Evolutionary conservation across 2,329 filamentous ascomycete species (phyloP).

Genomic region (Fusarium sp.): DNA sequence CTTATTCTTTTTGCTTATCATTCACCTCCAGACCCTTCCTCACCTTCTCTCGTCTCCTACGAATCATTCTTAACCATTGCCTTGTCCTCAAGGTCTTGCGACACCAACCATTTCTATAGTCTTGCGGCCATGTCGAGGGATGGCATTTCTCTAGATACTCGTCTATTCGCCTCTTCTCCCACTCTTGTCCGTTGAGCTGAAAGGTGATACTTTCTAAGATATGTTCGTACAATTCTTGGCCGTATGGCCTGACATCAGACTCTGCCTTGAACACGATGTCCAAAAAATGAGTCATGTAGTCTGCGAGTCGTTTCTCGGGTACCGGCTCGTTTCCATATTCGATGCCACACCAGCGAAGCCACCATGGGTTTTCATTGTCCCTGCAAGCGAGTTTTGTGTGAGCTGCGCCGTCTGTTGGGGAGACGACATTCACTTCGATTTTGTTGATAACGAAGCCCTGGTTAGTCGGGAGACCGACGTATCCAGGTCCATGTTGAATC

Average conservation of each 20-base stretch:
- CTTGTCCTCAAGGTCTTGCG: background rate
- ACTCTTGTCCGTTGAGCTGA: background rate
- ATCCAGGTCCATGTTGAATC: background rate
- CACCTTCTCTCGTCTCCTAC: background rate
- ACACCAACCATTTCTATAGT: background rate
- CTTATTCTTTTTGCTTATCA: background rate
- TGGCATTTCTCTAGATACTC: background rate
- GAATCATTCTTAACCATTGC: background rate
- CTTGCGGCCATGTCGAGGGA: background rate
- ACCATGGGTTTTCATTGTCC: background rate
- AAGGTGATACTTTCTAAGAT: background rate
- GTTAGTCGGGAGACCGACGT: accelerated
- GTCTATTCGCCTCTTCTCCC: background rate
- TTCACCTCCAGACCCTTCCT: background rate
- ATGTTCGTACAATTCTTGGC: background rate
- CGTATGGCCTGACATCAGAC: accelerated
- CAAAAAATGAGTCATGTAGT: accelerated
- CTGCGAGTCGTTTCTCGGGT: background rate
- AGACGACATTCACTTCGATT: background rate
- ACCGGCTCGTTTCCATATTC: accelerated
- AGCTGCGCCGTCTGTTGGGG: background rate
- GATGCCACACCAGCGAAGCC: background rate
- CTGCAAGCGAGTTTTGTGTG: background rate
- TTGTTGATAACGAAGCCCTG: background rate
- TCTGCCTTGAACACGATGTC: accelerated